Conservation (phyloP, 768 basidiomycete genomes). For the Lentinus brumalis region DNA sequence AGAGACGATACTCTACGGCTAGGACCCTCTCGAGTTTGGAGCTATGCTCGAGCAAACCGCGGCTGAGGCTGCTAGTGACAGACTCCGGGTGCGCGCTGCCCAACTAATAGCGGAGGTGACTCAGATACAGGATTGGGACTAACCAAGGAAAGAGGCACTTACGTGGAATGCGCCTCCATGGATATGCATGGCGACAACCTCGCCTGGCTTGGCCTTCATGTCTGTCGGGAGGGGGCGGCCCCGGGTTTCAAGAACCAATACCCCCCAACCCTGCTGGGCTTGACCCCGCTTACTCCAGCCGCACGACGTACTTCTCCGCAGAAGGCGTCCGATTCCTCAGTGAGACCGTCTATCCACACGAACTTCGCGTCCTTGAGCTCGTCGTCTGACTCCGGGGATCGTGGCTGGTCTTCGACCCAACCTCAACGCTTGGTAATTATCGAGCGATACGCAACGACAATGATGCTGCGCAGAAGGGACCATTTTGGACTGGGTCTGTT, state of each 20-base stretch:
- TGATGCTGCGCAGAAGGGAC: slow-evolving; percentile 10
- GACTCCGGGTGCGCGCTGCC: slow-evolving; percentile 61
- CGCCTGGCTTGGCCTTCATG: slow-evolving; percentile 44
- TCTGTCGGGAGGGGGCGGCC: slow-evolving; percentile 26
- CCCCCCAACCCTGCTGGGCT: slow-evolving; percentile 20
- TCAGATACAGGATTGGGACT: slow-evolving; percentile 11
- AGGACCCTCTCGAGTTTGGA: slow-evolving; percentile 51
- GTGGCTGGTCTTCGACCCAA: background rate
- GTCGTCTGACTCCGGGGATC: background rate
- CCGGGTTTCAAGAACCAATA: slow-evolving; percentile 28
- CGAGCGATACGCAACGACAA: slow-evolving; percentile 1
- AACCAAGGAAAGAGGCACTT: background rate
- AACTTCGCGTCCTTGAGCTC: slow-evolving; percentile 12
- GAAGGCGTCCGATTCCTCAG: slow-evolving; percentile 16
- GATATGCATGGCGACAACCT: slow-evolving; percentile 61
- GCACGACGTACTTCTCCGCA: slow-evolving; percentile 23
- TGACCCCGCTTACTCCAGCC: slow-evolving; percentile 15
- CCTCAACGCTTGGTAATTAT: background rate
- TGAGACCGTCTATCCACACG: slow-evolving; percentile 14
- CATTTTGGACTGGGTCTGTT: slow-evolving; percentile 3
- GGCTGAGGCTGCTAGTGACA: slow-evolving; percentile 45
- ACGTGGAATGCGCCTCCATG: slow-evolving; percentile 61
- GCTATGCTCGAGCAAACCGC: slow-evolving; percentile 49
- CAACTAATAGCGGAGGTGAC: slow-evolving; percentile 13
- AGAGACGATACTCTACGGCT: slow-evolving; percentile 71